phyloP scores from a whole-genome alignment of 352 stramenopile genomes.

The Phytophthora citrophthora region DNA sequence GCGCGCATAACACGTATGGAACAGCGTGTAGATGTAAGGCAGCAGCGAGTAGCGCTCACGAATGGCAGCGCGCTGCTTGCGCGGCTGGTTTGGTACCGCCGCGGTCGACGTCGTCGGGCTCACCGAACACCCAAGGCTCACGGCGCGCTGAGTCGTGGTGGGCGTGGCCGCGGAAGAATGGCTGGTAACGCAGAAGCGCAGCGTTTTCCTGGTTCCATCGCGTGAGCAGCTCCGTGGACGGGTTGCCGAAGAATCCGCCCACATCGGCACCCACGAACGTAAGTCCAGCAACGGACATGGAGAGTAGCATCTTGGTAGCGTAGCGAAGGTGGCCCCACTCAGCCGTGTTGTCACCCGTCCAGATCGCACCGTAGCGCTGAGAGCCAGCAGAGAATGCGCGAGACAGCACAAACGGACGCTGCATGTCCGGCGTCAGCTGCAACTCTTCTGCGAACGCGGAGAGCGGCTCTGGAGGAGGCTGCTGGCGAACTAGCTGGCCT shows the following conservation, averaged over 20 bases:
- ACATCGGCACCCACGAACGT: constrained; percentile 98
- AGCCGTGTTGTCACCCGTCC: constrained; percentile 98
- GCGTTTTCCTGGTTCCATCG: constrained; percentile 97
- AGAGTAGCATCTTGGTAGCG: constrained; percentile 97
- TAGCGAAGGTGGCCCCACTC: constrained; percentile 97
- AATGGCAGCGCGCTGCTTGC: constrained; percentile 91
- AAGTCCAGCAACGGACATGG: constrained; percentile 95
- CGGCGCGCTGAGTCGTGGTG: constrained; percentile 98
- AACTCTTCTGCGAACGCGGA: constrained; percentile 52
- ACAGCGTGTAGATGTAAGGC: constrained; percentile 96
- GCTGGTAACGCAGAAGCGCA: constrained; percentile 96
- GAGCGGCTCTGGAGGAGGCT: constrained; percentile 47
- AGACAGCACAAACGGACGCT: constrained; percentile 98
- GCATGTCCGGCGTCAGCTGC: constrained; percentile 48
- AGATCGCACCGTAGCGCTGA: constrained; percentile 97
- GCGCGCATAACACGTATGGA: constrained; percentile 57
- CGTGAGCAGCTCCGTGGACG: constrained; percentile 96
- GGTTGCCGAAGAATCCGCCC: constrained; percentile 98
- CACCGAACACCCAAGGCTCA: constrained; percentile 98
- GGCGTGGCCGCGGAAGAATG: constrained; percentile 99
- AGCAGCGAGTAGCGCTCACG: constrained; percentile 96
- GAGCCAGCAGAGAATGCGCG: constrained; percentile 98
- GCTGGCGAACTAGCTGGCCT: constrained; percentile 86
- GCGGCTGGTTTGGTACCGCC: too few relatives aligned
- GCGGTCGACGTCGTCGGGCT: constrained; percentile 93